Evolutionary conservation across 1,139 yeast genomes (phyloP).

Genomic region (Geotrichum candidum): DNA sequence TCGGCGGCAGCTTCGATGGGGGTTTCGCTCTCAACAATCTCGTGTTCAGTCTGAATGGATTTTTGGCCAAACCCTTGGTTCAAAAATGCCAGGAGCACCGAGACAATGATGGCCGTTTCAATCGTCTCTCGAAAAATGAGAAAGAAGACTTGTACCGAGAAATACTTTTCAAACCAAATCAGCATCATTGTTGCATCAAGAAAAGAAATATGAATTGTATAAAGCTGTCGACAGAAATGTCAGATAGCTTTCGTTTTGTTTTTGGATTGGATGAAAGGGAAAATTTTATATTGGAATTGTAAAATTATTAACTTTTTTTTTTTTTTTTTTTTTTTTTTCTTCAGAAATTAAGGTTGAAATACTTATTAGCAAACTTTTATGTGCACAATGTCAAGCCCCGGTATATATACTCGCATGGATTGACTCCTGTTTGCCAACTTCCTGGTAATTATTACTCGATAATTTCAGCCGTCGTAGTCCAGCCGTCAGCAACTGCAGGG

Average conservation of each 20-base stretch:
- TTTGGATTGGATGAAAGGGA: neutral
- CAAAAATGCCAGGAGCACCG: slow-evolving; percentile 76
- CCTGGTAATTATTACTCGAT: too few species aligned
- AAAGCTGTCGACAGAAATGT: too few species aligned
- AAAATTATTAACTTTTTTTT: neutral
- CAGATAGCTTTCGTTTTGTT: neutral
- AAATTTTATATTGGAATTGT: neutral
- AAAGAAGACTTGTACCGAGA: slow-evolving; percentile 76
- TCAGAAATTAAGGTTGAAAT: neutral
- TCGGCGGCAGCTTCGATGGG: neutral
- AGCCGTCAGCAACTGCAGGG: too few species aligned
- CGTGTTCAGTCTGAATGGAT: slow-evolving; percentile 8
- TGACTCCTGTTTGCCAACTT: too few species aligned
- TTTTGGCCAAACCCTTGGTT: slow-evolving; percentile 47
- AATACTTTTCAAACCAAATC: slow-evolving; percentile 42
- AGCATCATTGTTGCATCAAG: neutral
- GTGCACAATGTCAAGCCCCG: too few species aligned
- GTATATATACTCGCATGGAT: too few species aligned
- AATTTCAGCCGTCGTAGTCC: too few species aligned
- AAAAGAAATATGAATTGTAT: neutral
- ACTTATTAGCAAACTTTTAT: neutral
- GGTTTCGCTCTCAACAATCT: neutral
- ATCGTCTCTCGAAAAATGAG: slow-evolving; percentile 81
- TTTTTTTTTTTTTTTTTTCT: slow-evolving; percentile 4
- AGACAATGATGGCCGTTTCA: slow-evolving; percentile 82